phyloP scores from a whole-genome alignment of 2,329 filamentous ascomycete genomes.

The Verticillium zaregamsianum region DNA sequence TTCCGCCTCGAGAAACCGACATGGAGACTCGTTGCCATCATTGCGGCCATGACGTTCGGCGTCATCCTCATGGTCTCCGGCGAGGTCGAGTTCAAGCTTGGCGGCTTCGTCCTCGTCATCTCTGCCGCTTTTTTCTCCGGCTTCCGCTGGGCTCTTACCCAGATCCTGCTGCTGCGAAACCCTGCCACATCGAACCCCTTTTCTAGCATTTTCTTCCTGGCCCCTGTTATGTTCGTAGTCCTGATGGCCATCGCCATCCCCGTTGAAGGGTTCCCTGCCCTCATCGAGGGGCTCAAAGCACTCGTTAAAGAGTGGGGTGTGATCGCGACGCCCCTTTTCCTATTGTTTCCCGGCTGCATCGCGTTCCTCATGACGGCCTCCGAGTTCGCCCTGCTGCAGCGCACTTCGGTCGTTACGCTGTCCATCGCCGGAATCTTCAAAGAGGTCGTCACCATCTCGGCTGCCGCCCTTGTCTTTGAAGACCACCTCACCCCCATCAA shows the following conservation, averaged over 20 bases:
- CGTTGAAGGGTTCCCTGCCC: slow-evolving; percentile 71
- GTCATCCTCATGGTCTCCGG: slow-evolving; percentile 98
- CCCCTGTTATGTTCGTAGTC: slow-evolving; percentile 89
- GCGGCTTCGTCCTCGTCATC: slow-evolving; percentile 91
- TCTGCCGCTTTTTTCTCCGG: slow-evolving; percentile 91
- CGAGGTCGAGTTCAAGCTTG: slow-evolving; percentile 81
- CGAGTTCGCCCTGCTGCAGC: slow-evolving; percentile 91
- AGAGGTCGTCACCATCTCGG: slow-evolving; percentile 92
- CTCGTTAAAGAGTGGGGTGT: slow-evolving; percentile 66
- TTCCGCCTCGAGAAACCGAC: slow-evolving; percentile 89
- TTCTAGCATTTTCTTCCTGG: slow-evolving; percentile 95
- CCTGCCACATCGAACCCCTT: slow-evolving; percentile 95
- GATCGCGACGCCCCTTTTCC: slow-evolving; percentile 62
- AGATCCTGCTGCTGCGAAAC: slow-evolving; percentile 90
- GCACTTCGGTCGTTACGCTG: slow-evolving; percentile 91
- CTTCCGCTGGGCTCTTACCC: slow-evolving; percentile 97
- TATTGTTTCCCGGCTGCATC: slow-evolving; percentile 85
- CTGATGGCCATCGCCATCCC: slow-evolving; percentile 77
- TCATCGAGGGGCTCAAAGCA: slow-evolving; percentile 60
- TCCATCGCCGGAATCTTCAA: slow-evolving; percentile 99
- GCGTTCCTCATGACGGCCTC: slow-evolving; percentile 96
- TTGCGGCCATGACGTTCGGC: slow-evolving; percentile 84
- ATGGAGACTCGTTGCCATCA: slow-evolving; percentile 79
- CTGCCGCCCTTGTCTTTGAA: slow-evolving; percentile 82
- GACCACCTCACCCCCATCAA: slow-evolving; percentile 87